These are phyloP conservation scores for Aspergillus diversus DNA, from an alignment of 495 filamentous ascomycete species.

Conservation along the genomic window DNA sequence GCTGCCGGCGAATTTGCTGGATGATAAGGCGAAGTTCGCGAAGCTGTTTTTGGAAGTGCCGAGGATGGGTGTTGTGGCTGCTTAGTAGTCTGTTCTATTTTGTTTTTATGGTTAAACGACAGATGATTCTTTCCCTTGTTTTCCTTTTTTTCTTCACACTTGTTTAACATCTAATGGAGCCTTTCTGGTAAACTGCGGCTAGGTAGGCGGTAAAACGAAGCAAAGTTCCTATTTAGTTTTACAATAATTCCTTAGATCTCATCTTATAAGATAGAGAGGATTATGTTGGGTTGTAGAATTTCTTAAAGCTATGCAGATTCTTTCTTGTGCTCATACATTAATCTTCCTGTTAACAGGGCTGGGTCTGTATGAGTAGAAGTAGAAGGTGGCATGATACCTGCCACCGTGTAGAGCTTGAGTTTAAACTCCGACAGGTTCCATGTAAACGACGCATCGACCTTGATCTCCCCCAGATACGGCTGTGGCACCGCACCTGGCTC, in stretches of 20 bases:
- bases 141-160: no score
- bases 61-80: not conserved
- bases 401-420: not conserved
- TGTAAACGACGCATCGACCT: not conserved
- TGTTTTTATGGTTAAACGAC: not conserved
- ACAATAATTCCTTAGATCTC: no score
- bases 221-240: no score
- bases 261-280: no score
- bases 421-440: not conserved
- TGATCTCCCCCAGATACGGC: not conserved
- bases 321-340: not conserved
- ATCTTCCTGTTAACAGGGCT: not conserved
- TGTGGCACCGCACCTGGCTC: not conserved
- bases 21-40: not conserved
- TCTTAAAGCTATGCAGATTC: not conserved
- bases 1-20: not conserved
- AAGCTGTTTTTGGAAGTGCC: slow-evolving; percentile 6
- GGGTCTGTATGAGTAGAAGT: not conserved
- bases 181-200: no score
- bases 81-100: not conserved
- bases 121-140: no score
- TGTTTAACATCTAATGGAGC: no score
- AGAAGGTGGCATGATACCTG: not conserved
- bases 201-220: no score
- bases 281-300: no score